These are phyloP conservation scores for Colletotrichum sp. DNA, from an alignment of 2,329 filamentous ascomycete genomes.

Conservation along the genomic window DNA sequence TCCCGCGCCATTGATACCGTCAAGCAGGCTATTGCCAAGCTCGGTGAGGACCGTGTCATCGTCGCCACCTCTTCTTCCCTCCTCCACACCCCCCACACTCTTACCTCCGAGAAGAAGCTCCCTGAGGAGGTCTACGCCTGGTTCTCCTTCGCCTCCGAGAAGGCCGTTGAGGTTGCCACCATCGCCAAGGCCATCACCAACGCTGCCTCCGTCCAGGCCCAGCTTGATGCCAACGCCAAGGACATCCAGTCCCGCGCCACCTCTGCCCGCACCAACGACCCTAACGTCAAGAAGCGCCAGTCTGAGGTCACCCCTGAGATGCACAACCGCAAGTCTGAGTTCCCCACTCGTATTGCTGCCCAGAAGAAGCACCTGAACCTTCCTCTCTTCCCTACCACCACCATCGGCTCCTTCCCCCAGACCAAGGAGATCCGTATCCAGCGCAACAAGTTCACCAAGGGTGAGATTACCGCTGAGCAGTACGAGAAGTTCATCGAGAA, in stretches of 20 bases:
- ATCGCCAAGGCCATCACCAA: slow-evolving; percentile 98
- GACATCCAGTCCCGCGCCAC: slow-evolving; percentile 89
- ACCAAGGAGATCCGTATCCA: slow-evolving; percentile 97
- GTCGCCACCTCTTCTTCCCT: slow-evolving; percentile 97
- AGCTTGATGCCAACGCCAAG: slow-evolving; percentile 97
- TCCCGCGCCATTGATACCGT: slow-evolving; percentile 91
- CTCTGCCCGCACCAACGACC: slow-evolving; percentile 95
- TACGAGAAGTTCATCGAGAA: slow-evolving; percentile 99
- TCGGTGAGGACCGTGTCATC: slow-evolving; percentile 97
- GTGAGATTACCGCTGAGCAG: slow-evolving; percentile 87
- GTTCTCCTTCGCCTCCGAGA: slow-evolving; percentile 98
- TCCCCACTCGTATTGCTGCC: slow-evolving; percentile 82
- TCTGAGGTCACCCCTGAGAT: slow-evolving; percentile 80
- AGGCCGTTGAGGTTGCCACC: slow-evolving; percentile 86
- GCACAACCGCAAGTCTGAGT: slow-evolving; percentile 93
- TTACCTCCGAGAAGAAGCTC: slow-evolving; percentile 98
- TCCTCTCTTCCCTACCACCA: slow-evolving; percentile 97
- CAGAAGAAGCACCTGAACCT: slow-evolving; percentile 94
- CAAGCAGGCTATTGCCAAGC: slow-evolving; percentile 88
- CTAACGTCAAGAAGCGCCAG: slow-evolving; percentile 96
- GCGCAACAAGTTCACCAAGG: slow-evolving; percentile 99
- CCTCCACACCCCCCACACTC: slow-evolving; percentile 97
- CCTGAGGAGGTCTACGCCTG: slow-evolving; percentile 72
- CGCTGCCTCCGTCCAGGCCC: slow-evolving; percentile 81
- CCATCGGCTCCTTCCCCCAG: slow-evolving; percentile 99